Evolutionary conservation across 2,329 filamentous ascomycete genomes (phyloP), one percentile per base, ranked within the genome.

Genomic region (Fusarium sp.): DNA sequence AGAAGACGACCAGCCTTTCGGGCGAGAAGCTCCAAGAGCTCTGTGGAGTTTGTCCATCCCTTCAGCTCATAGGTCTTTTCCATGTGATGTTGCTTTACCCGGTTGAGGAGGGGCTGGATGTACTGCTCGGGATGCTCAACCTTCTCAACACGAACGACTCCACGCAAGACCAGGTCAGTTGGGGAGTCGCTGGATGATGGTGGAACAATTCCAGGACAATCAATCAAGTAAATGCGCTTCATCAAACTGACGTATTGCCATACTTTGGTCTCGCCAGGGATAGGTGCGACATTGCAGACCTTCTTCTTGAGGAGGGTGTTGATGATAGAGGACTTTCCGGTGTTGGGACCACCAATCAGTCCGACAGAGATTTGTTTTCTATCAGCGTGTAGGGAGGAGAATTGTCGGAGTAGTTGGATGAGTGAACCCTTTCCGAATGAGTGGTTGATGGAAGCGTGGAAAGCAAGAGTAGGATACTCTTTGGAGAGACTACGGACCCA

Each of bases 231-330:
- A 44, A 97, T 97, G 57, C 94, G 87, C 83, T 95, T 97, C 92
- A 97, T 97, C 64, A 98, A 82, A 5, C 94, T 97, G 73, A 98
- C 94, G 77, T 98, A 98, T 79, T 98, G 95, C 95, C 96, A 98
- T 30, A 98, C 92, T 82, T 98, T 98, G 34, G 95, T 98, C 84
- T 98, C 95, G 16, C 95, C 96, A 9, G 96, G 95, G 68, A 98
- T 97, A 8, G 95, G 96, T 9, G 96, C 96, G 6, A 97, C 94
- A 18, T 87, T 96, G 83, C 95, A 95, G 43, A 98, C 95, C 79
- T 96, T 95, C 85, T 98, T 98, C 80, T 94, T 95, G 47, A 94
- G 89, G 5, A 99, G 84, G 0, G 95, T 97, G 83, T 99, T 99
- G 83, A 99, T 98, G 73, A 99, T 96, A 45, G 93, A 96, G 5